Conservation (phyloP, 257 asterid genomes). For the Rehmannia glutinosa region DNA sequence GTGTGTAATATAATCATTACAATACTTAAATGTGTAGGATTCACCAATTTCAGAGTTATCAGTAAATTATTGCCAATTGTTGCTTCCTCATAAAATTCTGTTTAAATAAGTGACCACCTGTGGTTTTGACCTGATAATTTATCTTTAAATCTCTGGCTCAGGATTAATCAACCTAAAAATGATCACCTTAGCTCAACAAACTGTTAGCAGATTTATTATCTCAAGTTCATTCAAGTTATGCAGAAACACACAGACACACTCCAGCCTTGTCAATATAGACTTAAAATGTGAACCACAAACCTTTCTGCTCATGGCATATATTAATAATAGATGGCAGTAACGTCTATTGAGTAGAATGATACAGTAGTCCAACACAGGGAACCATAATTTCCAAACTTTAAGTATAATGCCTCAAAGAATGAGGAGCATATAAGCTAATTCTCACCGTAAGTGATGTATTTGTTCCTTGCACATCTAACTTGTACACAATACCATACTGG, state of each 20-base stretch:
- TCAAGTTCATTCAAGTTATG: no score
- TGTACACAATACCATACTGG: constrained; percentile 92
- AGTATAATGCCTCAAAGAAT: neutral
- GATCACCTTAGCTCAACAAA: no score
- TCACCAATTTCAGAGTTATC: neutral
- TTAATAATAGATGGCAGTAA: neutral
- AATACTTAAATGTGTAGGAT: neutral
- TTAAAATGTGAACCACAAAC: neutral
- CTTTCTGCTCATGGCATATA: neutral
- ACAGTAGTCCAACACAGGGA: neutral
- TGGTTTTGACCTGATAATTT: no score
- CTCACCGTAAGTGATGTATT: constrained; percentile 74
- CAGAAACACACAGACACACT: constrained; percentile 2
- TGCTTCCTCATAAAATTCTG: neutral
- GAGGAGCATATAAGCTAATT: neutral
- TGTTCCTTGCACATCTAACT: constrained; percentile 59
- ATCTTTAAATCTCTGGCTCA: no score
- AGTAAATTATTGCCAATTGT: neutral
- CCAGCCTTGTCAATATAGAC: neutral
- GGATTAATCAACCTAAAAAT: no score
- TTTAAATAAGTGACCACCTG: neutral
- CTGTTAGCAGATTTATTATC: no score
- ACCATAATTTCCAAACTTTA: neutral
- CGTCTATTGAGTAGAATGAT: neutral
- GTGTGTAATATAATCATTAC: neutral